Base-by-base conservation (phyloP, 1,284 basidiomycete genomes). In the Earliella scabrosa region DNA sequence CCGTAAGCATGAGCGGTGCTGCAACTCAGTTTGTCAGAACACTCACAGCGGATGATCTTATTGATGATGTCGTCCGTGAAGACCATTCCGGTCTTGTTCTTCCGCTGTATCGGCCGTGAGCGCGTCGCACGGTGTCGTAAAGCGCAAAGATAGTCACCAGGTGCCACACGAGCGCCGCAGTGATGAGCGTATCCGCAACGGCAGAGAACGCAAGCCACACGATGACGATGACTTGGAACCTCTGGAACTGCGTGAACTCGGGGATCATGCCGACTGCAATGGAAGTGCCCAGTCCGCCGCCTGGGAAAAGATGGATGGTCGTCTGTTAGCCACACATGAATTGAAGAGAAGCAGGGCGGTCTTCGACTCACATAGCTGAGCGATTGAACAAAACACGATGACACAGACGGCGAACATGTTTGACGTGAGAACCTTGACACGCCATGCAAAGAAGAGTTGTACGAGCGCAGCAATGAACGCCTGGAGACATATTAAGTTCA, bases 391-490 rank as follows among this genome's bases (percentile, higher is more conserved):
- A 43, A 69, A 50, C 26, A 45, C 40, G 38, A 71, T 66, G 16
- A 62, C 40, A 9, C 31, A 23, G 21, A 72, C 61, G 14, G 69
- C 54, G 10, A 66, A 52, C 23, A 59, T 62, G 52, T 58, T 72
- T 24, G 62, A 56, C 6, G 71, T 75, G 44, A 77, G 66, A 23
- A 76, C 63, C 38, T 69, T 69, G 36, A 77, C 73, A 52, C 76
- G 66, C 76, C 76, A 77, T 2, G 76, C 73, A 56, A 77, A 77
- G 63, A 77, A 77, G 24, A 73, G 41, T 45, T 77, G 76, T n/a
- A 76, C 75, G 34, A 70, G 60, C 32, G 67, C 62, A 9, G 76
- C 76, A 13, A 75, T 72, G 45, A 77, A 63, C 4, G 71, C 66
- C 73, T 76, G 39, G 16, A 24, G 1, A 21, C 6, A 18, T 7